Base-by-base conservation (phyloP, 371 early-diverging fungal species). In the Dinochytrium kinnereticum region DNA sequence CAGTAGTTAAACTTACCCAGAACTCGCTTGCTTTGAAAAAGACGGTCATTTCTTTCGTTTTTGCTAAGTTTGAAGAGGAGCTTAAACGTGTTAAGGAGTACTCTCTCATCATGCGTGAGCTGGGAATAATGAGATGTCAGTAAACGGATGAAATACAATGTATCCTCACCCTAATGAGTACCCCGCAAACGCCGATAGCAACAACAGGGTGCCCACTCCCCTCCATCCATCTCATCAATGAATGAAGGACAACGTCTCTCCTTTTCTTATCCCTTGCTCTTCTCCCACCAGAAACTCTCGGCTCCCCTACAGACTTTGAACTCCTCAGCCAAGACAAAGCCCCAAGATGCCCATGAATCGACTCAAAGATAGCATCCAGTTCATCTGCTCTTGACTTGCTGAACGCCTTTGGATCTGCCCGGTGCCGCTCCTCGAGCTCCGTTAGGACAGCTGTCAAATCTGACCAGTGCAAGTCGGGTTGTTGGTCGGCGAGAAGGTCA, bases 31-130 rank as follows among this genome's bases (percentile, higher is more conserved):
- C 33, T 13, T 21, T 26, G 36, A 73, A 81, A 81, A 2, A 44
- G 33, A 2, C 28, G 38, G 53, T 79, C 82, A 70, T 79, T 73
- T 38, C 49, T 37, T 34, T 74, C 76, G 40, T 69, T 76, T 33
- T 76, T 78, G 55, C 76, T 77, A 33, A 82, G 72, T 51, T 79
- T 79, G 64, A 79, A 77, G 0, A 76, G 73, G 17, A 82, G 72
- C 68, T 79, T 73, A 39, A 78, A 76, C 10, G 76, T 68, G 39
- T 79, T 68, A 36, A 28, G 33, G 24, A 82, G 68, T 15, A 79
- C 68, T n/a, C 70, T 65, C 17, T 79, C 80, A 36, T 79, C 74
- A 2, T 69, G 65, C 28, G 79, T 76, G 1, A 79, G 21, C 77
- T 79, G n/a, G 50, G 57, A 26, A 1, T 28, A n/a, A n/a, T n/a